Percentiles rank a stretch among this genome's conserved stretches.
Evolutionary conservation across 768 basidiomycete genomes (phyloP).

Genomic region (Collybia sordida): DNA sequence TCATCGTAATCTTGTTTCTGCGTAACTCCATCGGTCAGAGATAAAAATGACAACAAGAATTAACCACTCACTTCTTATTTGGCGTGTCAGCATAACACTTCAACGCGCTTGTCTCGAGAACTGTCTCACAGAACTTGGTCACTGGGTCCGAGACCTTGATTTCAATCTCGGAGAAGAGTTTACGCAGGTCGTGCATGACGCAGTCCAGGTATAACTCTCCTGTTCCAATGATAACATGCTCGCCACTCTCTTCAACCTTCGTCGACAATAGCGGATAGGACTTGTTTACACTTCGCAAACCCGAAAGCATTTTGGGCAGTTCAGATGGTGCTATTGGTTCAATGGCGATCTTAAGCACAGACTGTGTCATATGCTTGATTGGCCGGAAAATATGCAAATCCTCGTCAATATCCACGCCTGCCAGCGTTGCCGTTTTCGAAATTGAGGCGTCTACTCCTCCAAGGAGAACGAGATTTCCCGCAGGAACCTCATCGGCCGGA

Average conservation of each 20-base stretch:
- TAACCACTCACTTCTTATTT: constrained; percentile 86
- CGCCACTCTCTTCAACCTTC: constrained; percentile 97
- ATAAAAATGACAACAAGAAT: not conserved
- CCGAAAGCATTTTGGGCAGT: constrained; percentile 97
- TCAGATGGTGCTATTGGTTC: constrained; percentile 98
- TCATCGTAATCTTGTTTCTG: constrained; percentile 99
- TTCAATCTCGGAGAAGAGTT: constrained; percentile 95
- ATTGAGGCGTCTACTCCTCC: constrained; percentile 94
- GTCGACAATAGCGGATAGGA: constrained; percentile 93
- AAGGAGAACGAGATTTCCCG: constrained; percentile 91
- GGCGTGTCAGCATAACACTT: constrained; percentile 99
- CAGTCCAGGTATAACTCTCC: constrained; percentile 97
- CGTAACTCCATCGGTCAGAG: constrained; percentile 6
- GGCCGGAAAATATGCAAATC: constrained; percentile 95
- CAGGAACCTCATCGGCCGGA: constrained; percentile 82
- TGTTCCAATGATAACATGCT: constrained; percentile 95
- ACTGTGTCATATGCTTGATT: constrained; percentile 95
- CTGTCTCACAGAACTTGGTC: constrained; percentile 97
- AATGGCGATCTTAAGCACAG: constrained; percentile 96
- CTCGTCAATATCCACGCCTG: constrained; percentile 69
- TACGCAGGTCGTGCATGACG: constrained; percentile 93
- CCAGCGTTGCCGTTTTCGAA: constrained; percentile 91
- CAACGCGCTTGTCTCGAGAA: constrained; percentile 93
- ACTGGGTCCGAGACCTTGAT: constrained; percentile 99
- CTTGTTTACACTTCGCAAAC: constrained; percentile 95